Percentiles rank a stretch among this genome's conserved stretches.
Conservation (phyloP, 2,329 filamentous ascomycete species). For the Aureobasidium sp. region DNA sequence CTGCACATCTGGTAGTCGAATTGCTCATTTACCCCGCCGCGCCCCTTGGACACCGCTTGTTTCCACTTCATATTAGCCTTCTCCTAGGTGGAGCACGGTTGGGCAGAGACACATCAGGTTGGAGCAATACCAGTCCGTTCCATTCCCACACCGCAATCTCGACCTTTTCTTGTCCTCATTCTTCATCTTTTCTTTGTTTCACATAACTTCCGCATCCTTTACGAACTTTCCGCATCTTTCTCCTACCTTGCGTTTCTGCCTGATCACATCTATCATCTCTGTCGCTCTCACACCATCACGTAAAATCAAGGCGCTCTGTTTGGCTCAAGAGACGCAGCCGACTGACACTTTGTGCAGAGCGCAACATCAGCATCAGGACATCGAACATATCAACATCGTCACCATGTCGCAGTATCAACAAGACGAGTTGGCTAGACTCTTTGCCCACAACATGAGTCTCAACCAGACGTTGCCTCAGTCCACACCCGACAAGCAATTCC, state of each 20-base stretch:
- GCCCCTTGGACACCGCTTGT: conserved; percentile 10
- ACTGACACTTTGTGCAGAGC: conserved; percentile 28
- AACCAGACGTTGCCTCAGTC: conserved; percentile 20
- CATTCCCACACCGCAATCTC: neutral
- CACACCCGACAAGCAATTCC: conserved; percentile 27
- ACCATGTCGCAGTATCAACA: conserved; percentile 51
- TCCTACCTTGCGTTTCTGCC: conserved; percentile 16
- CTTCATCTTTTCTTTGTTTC: neutral
- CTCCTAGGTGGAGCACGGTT: conserved; percentile 5
- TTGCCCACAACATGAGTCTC: conserved; percentile 67
- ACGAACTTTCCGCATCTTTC: conserved; percentile 17
- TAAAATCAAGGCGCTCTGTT: conserved; percentile 27
- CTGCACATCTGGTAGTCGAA: neutral
- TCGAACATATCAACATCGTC: conserved; percentile 24
- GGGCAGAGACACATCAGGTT: conserved; percentile 9
- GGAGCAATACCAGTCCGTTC: conserved; percentile 9
- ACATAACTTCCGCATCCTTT: neutral
- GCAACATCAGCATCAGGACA: conserved; percentile 29
- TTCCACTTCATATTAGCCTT: conserved; percentile 9
- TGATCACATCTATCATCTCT: conserved; percentile 31
- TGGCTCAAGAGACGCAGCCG: neutral
- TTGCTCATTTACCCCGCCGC: conserved; percentile 10
- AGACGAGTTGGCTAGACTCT: conserved; percentile 74
- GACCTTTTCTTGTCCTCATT: neutral
- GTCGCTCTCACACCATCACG: conserved; percentile 36